phyloP scores from a whole-genome alignment of 2,329 filamentous ascomycete genomes.

The Teratosphaeria pseudoeucalypti region DNA sequence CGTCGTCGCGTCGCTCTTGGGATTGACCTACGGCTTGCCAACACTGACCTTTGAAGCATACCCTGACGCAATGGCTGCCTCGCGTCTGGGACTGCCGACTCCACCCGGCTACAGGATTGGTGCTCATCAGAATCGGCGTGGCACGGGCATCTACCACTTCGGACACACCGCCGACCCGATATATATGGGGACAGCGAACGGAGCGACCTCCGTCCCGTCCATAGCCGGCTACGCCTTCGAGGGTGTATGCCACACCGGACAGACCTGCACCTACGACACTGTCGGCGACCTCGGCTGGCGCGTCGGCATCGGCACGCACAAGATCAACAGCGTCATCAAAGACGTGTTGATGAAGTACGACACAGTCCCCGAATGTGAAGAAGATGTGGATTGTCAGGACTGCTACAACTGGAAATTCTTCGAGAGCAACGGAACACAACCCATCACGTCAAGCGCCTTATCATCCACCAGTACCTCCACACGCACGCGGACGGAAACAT shows the following conservation, averaged over 20 bases:
- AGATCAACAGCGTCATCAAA: constrained; percentile 76
- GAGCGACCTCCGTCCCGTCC: constrained; percentile 77
- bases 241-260: constrained; percentile 80
- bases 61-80: constrained; percentile 78
- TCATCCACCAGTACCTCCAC: constrained; percentile 47
- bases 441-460: constrained; percentile 47
- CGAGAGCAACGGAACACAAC: constrained; percentile 78
- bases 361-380: constrained; percentile 62
- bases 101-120: constrained; percentile 68
- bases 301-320: constrained; percentile 81
- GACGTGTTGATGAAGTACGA: constrained; percentile 82
- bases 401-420: constrained; percentile 93
- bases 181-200: constrained; percentile 88
- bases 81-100: constrained; percentile 71
- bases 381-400: constrained; percentile 70
- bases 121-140: constrained; percentile 46
- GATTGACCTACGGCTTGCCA: constrained; percentile 81
- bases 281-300: constrained; percentile 87
- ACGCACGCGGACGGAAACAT: constrained; percentile 68
- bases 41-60: constrained; percentile 90
- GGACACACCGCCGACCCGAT: constrained; percentile 94
- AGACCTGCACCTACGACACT: constrained; percentile 84
- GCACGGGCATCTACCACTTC: constrained; percentile 66
- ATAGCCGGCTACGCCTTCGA: constrained; percentile 91
- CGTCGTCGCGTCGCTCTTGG: constrained; percentile 76